A percentile compares a stretch with the other conserved stretches of the same genome.
Evolutionary conservation across 2,329 filamentous ascomycete species (phyloP).

Genomic region (Xylaria sp.): DNA sequence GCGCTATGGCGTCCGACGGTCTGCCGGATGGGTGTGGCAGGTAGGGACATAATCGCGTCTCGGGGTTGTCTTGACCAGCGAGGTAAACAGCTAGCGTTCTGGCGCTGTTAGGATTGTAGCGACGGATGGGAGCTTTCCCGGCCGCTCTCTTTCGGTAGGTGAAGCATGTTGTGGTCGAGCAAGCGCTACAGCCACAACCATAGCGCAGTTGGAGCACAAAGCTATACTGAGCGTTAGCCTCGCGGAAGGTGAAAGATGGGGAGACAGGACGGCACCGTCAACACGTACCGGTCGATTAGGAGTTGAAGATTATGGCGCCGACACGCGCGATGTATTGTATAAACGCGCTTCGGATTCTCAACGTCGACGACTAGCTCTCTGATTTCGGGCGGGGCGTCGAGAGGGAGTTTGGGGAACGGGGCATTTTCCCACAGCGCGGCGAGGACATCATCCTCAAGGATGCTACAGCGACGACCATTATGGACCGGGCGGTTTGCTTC

Average conservation of each 20-base stretch:
- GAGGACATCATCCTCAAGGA: slow-evolving; percentile 60
- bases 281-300: slow-evolving; percentile 71
- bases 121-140: slow-evolving; percentile 75
- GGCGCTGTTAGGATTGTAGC: slow-evolving; percentile 84
- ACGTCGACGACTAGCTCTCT: slow-evolving; percentile 66
- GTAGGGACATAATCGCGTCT: slow-evolving; percentile 72
- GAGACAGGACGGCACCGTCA: slow-evolving; percentile 6
- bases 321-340: slow-evolving; percentile 69
- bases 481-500: slow-evolving; percentile 54
- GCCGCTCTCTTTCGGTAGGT: slow-evolving; percentile 77
- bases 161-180: slow-evolving; percentile 82
- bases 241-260: slow-evolving; percentile 5
- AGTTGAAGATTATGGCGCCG: slow-evolving; percentile 73
- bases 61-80: slow-evolving; percentile 81
- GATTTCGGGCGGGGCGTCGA: slow-evolving; percentile 69
- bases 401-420: slow-evolving; percentile 68
- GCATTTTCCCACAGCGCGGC: slow-evolving; percentile 71
- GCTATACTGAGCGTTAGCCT: slow-evolving; percentile 57
- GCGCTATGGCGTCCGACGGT: slow-evolving; percentile 59
- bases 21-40: slow-evolving; percentile 57
- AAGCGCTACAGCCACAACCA: slow-evolving; percentile 77
- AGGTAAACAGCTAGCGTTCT: slow-evolving; percentile 83
- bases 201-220: slow-evolving; percentile 85
- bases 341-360: slow-evolving; percentile 70
- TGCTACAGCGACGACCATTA: slow-evolving; percentile 48